A percentile compares a stretch with the other conserved stretches of the same genome.
These are phyloP conservation scores for Metarhizium sp. DNA, from an alignment of 2,329 filamentous ascomycete species.

Conservation along the genomic window DNA sequence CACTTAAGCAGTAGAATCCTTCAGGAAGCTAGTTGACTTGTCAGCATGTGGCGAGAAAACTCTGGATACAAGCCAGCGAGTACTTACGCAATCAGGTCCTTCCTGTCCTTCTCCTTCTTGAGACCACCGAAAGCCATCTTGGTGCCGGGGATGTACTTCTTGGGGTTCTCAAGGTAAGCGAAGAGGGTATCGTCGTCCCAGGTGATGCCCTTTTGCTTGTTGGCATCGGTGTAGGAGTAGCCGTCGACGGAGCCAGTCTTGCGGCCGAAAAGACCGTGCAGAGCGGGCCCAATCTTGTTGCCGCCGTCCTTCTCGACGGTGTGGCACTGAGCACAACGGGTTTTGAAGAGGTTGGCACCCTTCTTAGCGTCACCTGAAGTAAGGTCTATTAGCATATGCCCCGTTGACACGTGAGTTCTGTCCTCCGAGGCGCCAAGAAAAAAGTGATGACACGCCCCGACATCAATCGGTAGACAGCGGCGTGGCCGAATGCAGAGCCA, in stretches of 20 bases:
- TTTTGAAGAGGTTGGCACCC: constrained; percentile 99
- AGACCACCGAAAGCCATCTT: constrained; percentile 99
- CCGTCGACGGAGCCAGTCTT: constrained; percentile 86
- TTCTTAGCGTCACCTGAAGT: constrained; percentile 77
- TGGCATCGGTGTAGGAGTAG: constrained; percentile 97
- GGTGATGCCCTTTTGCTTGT: constrained; percentile 90
- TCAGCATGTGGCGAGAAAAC: neutral
- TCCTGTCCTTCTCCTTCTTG: constrained; percentile 99
- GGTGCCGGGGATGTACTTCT: constrained; percentile 99
- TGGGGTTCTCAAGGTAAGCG: constrained; percentile 99
- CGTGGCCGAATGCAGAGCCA: neutral
- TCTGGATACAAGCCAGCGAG: neutral
- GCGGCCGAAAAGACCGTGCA: constrained; percentile 96
- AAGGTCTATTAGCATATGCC: neutral
- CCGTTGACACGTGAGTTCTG: neutral
- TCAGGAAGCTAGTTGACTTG: constrained; percentile 49
- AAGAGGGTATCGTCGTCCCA: constrained; percentile 88
- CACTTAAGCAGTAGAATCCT: constrained; percentile 59
- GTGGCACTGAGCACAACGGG: constrained; percentile 97
- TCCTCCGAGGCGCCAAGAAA: no score
- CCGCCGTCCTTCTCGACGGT: constrained; percentile 80
- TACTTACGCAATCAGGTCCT: constrained; percentile 93
- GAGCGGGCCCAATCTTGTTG: constrained; percentile 97
- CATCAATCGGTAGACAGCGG: neutral
- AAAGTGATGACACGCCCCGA: neutral